Conservation (phyloP, 495 filamentous ascomycete genomes). For the Penicillium pancosmium region DNA sequence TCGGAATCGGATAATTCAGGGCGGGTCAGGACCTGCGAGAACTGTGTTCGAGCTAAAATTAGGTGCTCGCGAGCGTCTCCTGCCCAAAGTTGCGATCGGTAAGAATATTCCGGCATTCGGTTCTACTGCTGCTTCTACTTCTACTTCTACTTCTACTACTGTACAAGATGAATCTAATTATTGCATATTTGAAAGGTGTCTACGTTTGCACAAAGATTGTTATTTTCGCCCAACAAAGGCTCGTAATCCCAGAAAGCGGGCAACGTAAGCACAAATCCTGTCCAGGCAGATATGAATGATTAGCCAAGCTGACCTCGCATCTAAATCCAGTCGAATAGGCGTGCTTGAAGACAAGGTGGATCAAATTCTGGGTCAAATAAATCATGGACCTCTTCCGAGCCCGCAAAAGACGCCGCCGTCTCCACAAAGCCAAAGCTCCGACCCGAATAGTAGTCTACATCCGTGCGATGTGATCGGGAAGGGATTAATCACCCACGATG, state of each 20-base stretch:
- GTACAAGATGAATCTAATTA: background rate
- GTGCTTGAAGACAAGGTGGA: constrained; percentile 24
- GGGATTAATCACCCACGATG: constrained; percentile 15
- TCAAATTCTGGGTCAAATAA: constrained; percentile 19
- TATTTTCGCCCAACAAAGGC: constrained; percentile 21
- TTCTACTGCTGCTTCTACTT: background rate
- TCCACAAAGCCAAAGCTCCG: constrained; percentile 7
- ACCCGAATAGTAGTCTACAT: constrained; percentile 3
- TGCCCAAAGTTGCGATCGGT: constrained; percentile 19
- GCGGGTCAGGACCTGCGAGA: constrained; percentile 20
- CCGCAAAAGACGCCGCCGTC: background rate
- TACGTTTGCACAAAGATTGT: constrained; percentile 23
- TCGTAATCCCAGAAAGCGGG: constrained; percentile 18
- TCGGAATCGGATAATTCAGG: background rate
- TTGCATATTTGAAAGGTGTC: constrained; percentile 12
- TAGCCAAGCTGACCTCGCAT: constrained; percentile 6
- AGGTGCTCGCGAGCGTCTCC: constrained; percentile 15
- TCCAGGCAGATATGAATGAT: background rate
- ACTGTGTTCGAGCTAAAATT: constrained; percentile 24
- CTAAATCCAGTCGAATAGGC: constrained; percentile 17
- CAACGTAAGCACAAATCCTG: constrained; percentile 13
- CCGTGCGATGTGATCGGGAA: constrained; percentile 23
- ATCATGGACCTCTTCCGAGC: constrained; percentile 1
- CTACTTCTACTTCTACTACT: background rate
- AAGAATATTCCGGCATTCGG: constrained; percentile 8